Evolutionary conservation across 352 stramenopile species (phyloP), one percentile per base, ranked within the genome.

Genomic region (Thraustochytrium sp.): DNA sequence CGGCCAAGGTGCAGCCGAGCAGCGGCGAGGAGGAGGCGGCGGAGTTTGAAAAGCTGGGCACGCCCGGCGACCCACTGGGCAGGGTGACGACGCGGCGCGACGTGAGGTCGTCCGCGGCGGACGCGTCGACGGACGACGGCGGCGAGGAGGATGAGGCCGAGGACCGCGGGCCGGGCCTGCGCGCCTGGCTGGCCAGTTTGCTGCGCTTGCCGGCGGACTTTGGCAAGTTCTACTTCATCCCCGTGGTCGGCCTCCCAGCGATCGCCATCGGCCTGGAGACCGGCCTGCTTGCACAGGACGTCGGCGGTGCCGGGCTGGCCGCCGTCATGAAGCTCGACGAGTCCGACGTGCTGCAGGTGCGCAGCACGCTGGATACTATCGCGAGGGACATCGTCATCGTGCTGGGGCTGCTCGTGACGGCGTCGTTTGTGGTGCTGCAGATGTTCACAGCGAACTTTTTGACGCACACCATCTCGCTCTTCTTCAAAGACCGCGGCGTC

Each of bases 341-440:
- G 26, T 13, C 26, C 40, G 59, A 72, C 36, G 59, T 72, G 9
- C 0, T 5, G 8, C 68, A 72, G 31, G 34, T 72, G 0, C 68
- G 68, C 37, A 26, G 1, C 46, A 63, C 68, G 18, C 23, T 80
- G 13, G 46, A 80, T 42, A 44, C 31, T 9, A 80, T 64, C 48
- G 11, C 68, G 34, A 23, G 68, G 5, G 68, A 80, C 51, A 64
- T 80, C 8, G 68, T 80, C 29, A 80, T 80, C 48, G 34, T 80
- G 18, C 68, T 80, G 0, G 68, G 68, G 2, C 51, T 80, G 5
- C n/a, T 80, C 0, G 68, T 80, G 34, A 80, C 68, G 13, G 76
- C 68, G 11, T 80, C 68, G 9, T 80, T 80, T 80, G 68, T 80
- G 26, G 68, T 80, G 51, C 53, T 80, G 46, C 68, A 80, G 53